Evolutionary conservation across 2,329 filamentous ascomycete genomes (phyloP).

Genomic region (Botrytis hyacinthi): DNA sequence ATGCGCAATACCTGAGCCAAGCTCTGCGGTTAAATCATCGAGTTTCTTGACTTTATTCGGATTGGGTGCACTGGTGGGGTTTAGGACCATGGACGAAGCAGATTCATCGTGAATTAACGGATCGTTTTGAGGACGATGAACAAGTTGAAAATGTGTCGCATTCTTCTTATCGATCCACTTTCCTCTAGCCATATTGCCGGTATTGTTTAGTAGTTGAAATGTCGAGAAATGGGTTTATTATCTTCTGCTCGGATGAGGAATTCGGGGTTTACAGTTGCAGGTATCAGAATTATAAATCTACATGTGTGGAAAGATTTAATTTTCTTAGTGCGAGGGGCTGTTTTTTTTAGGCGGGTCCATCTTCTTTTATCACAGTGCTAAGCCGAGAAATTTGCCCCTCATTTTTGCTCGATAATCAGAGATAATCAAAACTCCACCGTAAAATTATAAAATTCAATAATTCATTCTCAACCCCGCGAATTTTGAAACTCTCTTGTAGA

Average conservation of each 20-base stretch:
- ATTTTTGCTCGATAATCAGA: conserved; percentile 30
- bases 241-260: neutral
- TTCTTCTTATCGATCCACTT: conserved; percentile 76
- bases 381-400: conserved; percentile 22
- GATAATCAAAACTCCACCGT: conserved; percentile 21
- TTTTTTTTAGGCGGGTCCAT: conserved; percentile 27
- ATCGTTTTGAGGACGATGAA: conserved; percentile 95
- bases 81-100: conserved; percentile 87
- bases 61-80: conserved; percentile 57
- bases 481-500: neutral
- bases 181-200: conserved; percentile 36
- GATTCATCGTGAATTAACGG: conserved; percentile 90
- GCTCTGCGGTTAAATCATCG: conserved; percentile 71
- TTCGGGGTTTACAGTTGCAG: neutral
- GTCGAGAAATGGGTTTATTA: neutral
- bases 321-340: conserved; percentile 15
- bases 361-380: conserved; percentile 5
- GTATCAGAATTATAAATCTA: conserved; percentile 12
- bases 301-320: conserved; percentile 22
- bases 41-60: conserved; percentile 63
- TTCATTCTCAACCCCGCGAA: neutral
- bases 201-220: conserved; percentile 35
- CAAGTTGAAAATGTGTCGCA: conserved; percentile 88
- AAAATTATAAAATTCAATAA: conserved; percentile 38
- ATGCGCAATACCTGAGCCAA: conserved; percentile 62